These are phyloP conservation scores for Botrytis porri DNA, from an alignment of 2,329 filamentous ascomycete species.

Conservation along the genomic window DNA sequence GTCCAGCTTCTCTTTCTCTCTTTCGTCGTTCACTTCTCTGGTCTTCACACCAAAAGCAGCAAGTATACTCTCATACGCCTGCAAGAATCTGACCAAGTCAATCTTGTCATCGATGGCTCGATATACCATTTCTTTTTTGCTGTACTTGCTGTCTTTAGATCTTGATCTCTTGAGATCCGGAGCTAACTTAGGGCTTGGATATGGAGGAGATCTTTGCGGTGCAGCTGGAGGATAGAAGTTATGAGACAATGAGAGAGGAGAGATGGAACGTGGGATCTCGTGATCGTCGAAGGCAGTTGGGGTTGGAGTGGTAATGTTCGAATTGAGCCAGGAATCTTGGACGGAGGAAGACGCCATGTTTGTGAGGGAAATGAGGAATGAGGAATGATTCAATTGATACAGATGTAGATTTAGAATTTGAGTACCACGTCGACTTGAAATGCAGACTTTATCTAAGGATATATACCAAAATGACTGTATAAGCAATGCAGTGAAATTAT, in stretches of 20 bases:
- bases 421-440: background rate
- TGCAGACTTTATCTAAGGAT: background rate
- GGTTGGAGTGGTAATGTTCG: background rate
- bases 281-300: background rate
- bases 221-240: background rate
- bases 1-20: background rate
- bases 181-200: no score
- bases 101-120: constrained; percentile 12
- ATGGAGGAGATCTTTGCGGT: background rate
- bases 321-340: background rate
- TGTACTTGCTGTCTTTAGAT: background rate
- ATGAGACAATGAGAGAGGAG: background rate
- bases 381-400: background rate
- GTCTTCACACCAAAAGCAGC: background rate
- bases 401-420: background rate
- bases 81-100: constrained; percentile 5
- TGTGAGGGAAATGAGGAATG: no score
- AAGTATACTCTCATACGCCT: constrained; percentile 9
- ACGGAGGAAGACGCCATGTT: background rate
- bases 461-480: background rate
- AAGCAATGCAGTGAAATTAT: background rate
- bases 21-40: background rate
- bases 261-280: background rate
- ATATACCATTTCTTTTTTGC: constrained; percentile 9
- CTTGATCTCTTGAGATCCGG: fast-evolving